phyloP scores from a whole-genome alignment of 2,329 filamentous ascomycete genomes.

The Pyricularia pennisetigena region DNA sequence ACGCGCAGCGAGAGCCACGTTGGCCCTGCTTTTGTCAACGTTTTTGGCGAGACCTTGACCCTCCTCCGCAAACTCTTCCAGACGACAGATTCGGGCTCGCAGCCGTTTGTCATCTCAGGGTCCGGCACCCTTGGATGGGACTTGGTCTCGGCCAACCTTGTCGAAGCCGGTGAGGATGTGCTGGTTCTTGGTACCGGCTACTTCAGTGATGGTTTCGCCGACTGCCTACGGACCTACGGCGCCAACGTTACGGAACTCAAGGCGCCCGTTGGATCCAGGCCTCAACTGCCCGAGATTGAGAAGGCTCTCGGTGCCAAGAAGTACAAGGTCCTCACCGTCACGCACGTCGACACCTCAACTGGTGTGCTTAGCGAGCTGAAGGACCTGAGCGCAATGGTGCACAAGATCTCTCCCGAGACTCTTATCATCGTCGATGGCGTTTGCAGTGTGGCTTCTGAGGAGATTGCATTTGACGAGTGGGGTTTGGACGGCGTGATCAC shows the following conservation, averaged over 20 bases:
- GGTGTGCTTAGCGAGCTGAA: constrained; percentile 90
- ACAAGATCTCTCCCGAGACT: constrained; percentile 80
- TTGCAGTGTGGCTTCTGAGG: constrained; percentile 92
- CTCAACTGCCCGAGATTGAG: constrained; percentile 80
- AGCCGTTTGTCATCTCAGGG: constrained; percentile 88
- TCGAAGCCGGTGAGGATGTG: constrained; percentile 81
- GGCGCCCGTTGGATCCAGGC: constrained; percentile 78
- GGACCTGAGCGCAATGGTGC: constrained; percentile 71
- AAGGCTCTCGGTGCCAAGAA: constrained; percentile 79
- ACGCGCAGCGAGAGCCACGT: constrained; percentile 79
- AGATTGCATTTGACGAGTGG: constrained; percentile 95
- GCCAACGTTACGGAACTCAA: constrained; percentile 83
- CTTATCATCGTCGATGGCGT: constrained; percentile 91
- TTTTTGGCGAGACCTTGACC: constrained; percentile 81
- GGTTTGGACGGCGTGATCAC: constrained; percentile 87
- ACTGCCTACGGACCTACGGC: constrained; percentile 87
- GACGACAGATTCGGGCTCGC: constrained; percentile 68
- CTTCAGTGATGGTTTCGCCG: constrained; percentile 90
- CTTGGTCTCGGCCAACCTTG: constrained; percentile 84
- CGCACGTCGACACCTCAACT: constrained; percentile 95
- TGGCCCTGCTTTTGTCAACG: constrained; percentile 75
- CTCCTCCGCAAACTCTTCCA: constrained; percentile 92
- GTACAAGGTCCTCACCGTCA: constrained; percentile 91
- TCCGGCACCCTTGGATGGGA: constrained; percentile 97
- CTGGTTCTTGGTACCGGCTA: constrained; percentile 94